Base-by-base conservation (phyloP, 306 rosid species). In the Castanopsis chinensis region DNA sequence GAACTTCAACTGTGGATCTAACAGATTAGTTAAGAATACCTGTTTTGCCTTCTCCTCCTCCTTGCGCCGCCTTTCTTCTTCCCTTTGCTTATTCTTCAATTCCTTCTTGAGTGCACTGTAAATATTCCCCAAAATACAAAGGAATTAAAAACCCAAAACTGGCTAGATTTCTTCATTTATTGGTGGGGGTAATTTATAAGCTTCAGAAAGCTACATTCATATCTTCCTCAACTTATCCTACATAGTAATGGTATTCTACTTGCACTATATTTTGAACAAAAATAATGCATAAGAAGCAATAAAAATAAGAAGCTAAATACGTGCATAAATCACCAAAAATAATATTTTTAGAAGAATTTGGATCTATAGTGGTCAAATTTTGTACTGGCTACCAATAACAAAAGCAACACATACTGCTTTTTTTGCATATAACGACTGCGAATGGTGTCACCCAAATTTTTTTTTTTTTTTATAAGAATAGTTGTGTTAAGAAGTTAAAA, bases 41-140 rank as follows among this genome's bases (percentile, higher is more conserved):
- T 86, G 88, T 37, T 81, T 89, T 6, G 92, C 91, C 74, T 90
- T 93, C 79, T 93, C 97, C 81, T 91, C 95, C 79, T 91, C 98
- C 80, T 90, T 93, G 30, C 90, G 91, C 79, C 69, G 76, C 72
- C 91, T 84, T 73, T 89, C 92, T 15, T 93, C 97, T 83, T 93
- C 98, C 84, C 53, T 89, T 85, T 91, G 90, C 79, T 86, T 91
- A 57, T 72, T 79, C 87, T 93, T 93, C 35, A 80, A 55, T 68
- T 91, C 98, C 63, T 91, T 91, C 85, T 93, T 93, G 70, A 77
- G 85, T 35, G 93, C 98, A 83, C 98, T 93, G 87, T 21, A 56
- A 77, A 67, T 19, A 80, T 32, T 37, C 14, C 51, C 75, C 25
- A 30, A 32, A 32, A 56, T 6, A 58, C 25, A 79, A 65, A 53